These are phyloP conservation scores for Sordariomycetes sp. DNA, from an alignment of 2,329 filamentous ascomycete genomes.

Conservation along the genomic window DNA sequence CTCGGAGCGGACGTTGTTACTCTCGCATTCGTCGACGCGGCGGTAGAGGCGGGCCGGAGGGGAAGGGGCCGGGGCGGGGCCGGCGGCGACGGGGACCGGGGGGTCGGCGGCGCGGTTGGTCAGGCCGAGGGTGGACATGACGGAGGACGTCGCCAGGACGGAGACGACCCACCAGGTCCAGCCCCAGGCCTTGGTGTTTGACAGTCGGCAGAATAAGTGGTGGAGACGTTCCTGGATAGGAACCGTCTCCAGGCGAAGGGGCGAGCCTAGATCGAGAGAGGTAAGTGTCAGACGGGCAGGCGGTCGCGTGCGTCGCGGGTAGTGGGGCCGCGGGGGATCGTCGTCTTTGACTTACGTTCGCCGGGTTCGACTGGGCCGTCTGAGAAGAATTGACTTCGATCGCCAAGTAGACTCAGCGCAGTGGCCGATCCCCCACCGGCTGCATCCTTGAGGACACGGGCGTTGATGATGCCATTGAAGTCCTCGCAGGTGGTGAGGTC, in stretches of 20 bases:
- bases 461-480: conserved; percentile 39
- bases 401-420: background rate
- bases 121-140: conserved; percentile 11
- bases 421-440: background rate
- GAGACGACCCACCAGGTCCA: conserved; percentile 28
- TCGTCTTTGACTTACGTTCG: conserved; percentile 1
- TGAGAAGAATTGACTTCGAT: background rate
- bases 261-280: background rate
- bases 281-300: background rate
- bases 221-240: conserved; percentile 12
- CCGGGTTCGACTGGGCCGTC: background rate
- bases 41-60: background rate
- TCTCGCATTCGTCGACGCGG: conserved; percentile 10
- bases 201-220: conserved; percentile 12
- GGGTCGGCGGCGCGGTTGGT: background rate
- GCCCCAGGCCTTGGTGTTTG: conserved; percentile 18
- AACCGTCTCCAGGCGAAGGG: conserved; percentile 5
- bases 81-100: conserved; percentile 2
- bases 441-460: conserved; percentile 19
- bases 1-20: conserved; percentile 15
- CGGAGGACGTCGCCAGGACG: conserved; percentile 21
- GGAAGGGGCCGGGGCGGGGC: conserved; percentile 5
- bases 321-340: background rate
- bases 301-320: too few species aligned
- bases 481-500: conserved; percentile 39